Conservation (phyloP, 257 asterid species). For the Jacaranda mimosifolia region DNA sequence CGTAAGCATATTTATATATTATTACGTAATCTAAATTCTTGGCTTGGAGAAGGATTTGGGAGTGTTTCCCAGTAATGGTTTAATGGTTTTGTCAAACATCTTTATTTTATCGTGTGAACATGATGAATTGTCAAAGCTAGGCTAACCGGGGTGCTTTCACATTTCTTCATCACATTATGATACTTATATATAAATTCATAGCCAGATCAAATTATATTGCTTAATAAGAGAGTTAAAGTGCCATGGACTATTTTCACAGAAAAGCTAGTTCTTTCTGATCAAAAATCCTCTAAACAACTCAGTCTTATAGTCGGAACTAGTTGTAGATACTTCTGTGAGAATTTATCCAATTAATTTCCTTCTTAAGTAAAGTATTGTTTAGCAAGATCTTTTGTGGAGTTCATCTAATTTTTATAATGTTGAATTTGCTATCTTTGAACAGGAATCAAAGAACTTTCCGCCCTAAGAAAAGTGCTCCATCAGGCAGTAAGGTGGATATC, state of each 20-base stretch:
- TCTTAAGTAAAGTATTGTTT: background rate
- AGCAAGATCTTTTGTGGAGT: background rate
- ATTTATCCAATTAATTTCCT: background rate
- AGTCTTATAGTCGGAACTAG: background rate
- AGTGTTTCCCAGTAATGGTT: background rate
- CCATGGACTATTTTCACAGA: background rate
- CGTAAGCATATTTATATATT: background rate
- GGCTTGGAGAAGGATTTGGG: background rate
- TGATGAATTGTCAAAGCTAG: background rate
- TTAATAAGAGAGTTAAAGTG: background rate
- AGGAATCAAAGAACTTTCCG: constrained; percentile 97
- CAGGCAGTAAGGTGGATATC: constrained; percentile 88
- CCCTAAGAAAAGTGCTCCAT: constrained; percentile 94
- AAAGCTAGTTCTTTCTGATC: background rate
- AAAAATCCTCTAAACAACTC: background rate
- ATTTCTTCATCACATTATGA: background rate
- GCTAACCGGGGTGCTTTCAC: background rate
- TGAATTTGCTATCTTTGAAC: constrained; percentile 39
- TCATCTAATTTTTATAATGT: background rate
- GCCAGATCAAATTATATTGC: background rate
- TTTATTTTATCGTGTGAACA: background rate
- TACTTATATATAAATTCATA: background rate
- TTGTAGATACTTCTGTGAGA: background rate
- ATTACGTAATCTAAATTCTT: background rate
- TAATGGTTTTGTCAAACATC: background rate